Percentiles rank a stretch among this genome's conserved stretches.
Conservation (phyloP, 1,284 basidiomycete species). For the Phellinidium pouzarii region DNA sequence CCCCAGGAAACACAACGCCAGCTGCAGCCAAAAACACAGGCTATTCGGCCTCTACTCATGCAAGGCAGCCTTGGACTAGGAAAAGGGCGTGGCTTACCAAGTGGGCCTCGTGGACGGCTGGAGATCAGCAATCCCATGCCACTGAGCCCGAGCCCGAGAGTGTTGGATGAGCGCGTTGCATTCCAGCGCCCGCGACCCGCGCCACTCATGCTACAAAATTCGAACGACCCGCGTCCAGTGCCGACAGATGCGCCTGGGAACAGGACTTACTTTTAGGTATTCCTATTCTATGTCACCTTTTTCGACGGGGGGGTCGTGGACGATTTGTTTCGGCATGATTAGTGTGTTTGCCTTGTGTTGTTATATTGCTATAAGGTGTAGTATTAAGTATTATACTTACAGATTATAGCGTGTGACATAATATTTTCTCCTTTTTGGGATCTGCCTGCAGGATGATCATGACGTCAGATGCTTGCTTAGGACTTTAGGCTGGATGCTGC, state of each 20-base stretch:
- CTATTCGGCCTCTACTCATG: constrained; percentile 4
- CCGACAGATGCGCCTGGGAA: constrained; percentile 6
- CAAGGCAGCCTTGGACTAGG: neutral
- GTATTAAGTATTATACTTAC: too few relatives aligned
- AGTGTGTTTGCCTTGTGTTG: too few relatives aligned
- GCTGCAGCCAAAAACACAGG: neutral
- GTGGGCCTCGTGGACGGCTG: constrained; percentile 21
- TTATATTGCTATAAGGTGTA: too few relatives aligned
- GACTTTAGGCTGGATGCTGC: too few relatives aligned
- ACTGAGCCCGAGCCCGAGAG: constrained; percentile 24
- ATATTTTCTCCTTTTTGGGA: too few relatives aligned
- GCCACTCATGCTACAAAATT: constrained; percentile 26
- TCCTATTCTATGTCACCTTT: constrained; percentile 19
- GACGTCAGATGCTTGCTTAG: too few relatives aligned
- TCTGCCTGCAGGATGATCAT: too few relatives aligned
- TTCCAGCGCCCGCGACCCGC: constrained; percentile 41
- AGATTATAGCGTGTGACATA: too few relatives aligned
- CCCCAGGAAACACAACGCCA: neutral
- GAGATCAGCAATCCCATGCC: constrained; percentile 30
- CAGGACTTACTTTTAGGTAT: constrained; percentile 19
- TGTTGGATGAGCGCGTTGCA: constrained; percentile 28
- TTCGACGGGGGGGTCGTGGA: neutral
- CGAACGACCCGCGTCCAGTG: constrained; percentile 7
- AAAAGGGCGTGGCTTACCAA: constrained; percentile 11
- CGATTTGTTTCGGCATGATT: too few relatives aligned